phyloP scores from a whole-genome alignment of 2,329 filamentous ascomycete genomes.

The Thielaviopsis populi region DNA sequence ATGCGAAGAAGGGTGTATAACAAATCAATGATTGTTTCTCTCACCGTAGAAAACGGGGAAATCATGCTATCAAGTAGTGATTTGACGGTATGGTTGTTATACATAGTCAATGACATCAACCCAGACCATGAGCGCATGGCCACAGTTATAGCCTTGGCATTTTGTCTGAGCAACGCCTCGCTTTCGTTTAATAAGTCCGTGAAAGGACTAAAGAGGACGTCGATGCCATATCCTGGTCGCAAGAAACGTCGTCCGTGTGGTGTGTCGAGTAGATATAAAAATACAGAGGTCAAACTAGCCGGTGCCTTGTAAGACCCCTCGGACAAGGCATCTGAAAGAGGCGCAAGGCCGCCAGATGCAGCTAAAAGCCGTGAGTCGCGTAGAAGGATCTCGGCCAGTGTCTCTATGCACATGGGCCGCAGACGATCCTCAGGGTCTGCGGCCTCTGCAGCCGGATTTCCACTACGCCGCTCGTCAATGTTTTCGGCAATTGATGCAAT shows the following conservation, averaged over 20 bases:
- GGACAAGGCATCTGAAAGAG: conserved; percentile 79
- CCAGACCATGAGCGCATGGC: conserved; percentile 91
- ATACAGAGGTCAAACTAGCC: conserved; percentile 73
- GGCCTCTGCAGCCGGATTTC: conserved; percentile 42
- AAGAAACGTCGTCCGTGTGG: conserved; percentile 68
- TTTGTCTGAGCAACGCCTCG: conserved; percentile 58
- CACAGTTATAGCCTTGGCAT: conserved; percentile 80
- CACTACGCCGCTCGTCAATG: conserved; percentile 59
- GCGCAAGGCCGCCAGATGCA: conserved; percentile 67
- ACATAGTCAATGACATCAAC: conserved; percentile 74
- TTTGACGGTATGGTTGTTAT: conserved; percentile 67
- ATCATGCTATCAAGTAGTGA: conserved; percentile 58
- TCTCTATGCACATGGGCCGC: conserved; percentile 81
- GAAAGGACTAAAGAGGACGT: conserved; percentile 79
- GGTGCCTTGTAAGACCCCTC: conserved; percentile 88
- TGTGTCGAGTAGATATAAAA: conserved; percentile 76
- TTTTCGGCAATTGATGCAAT: conserved; percentile 85
- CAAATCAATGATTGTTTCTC: conserved; percentile 74
- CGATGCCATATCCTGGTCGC: conserved; percentile 77
- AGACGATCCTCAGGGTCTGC: conserved; percentile 70
- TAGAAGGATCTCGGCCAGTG: conserved; percentile 78
- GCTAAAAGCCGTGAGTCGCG: conserved; percentile 70
- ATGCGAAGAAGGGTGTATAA: conserved; percentile 70
- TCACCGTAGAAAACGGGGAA: conserved; percentile 39
- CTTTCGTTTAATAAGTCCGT: conserved; percentile 61